These are phyloP conservation scores for Spinacia oleracea DNA, from an alignment of 179 eudicot genomes.

Conservation along the genomic window DNA sequence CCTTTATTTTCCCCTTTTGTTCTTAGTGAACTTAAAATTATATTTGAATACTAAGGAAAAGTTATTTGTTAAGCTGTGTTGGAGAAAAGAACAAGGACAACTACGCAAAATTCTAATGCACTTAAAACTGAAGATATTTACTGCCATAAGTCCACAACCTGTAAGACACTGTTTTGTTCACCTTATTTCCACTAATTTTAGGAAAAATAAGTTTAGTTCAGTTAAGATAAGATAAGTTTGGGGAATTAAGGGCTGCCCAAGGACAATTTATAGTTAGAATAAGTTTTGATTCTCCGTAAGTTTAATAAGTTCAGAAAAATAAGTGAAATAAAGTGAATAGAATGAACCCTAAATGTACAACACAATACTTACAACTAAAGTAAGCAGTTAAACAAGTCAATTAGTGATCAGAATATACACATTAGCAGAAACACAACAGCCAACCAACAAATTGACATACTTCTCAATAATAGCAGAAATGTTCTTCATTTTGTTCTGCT, in stretches of 20 bases:
- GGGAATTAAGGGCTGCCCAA: no score
- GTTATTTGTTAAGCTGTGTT: not conserved
- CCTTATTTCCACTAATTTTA: no score
- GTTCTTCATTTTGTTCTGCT: not conserved
- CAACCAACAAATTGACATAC: not conserved
- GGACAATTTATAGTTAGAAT: no score
- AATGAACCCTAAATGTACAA: no score
- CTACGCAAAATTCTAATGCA: not conserved
- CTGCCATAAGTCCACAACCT: no score
- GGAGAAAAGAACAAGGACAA: not conserved
- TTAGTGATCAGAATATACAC: not conserved
- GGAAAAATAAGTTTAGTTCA: no score
- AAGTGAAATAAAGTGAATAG: no score
- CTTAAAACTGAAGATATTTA: not conserved
- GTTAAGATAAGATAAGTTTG: no score
- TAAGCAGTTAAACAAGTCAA: not conserved
- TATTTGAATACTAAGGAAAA: not conserved
- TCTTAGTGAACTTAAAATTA: not conserved
- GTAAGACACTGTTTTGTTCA: no score
- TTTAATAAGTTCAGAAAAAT: no score
- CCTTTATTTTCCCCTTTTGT: not conserved
- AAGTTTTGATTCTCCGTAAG: no score
- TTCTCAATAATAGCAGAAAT: not conserved
- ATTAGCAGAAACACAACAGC: not conserved
- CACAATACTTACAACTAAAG: not conserved